phyloP scores from a whole-genome alignment of 2,329 filamentous ascomycete species.

The Nothomitra cinnamomea region DNA sequence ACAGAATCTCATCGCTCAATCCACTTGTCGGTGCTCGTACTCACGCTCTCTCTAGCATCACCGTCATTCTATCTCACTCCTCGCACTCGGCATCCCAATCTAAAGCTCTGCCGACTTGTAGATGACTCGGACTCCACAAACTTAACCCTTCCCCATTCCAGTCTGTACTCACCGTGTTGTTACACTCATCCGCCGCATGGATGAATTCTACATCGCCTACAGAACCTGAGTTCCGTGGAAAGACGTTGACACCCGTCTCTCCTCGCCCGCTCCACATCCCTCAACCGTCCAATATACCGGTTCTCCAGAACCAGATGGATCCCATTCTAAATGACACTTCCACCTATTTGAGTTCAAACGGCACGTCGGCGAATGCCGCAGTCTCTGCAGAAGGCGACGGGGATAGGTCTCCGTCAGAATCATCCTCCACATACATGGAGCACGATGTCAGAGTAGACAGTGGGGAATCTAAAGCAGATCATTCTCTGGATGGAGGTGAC shows the following conservation, averaged over 20 bases:
- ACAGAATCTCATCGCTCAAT: no score
- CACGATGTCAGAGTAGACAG: background rate
- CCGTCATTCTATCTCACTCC: background rate
- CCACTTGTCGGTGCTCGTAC: background rate
- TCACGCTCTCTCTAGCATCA: background rate
- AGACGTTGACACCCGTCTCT: constrained; percentile 51
- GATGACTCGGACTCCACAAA: constrained; percentile 15
- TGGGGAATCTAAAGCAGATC: background rate
- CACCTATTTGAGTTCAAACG: constrained; percentile 32
- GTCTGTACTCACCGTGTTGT: constrained; percentile 9
- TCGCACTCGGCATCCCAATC: constrained; percentile 6
- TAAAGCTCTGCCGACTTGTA: constrained; percentile 10
- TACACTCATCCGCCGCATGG: background rate
- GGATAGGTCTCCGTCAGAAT: background rate
- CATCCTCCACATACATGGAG: constrained; percentile 2
- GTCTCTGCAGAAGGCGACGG: background rate
- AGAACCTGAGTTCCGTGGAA: constrained; percentile 42
- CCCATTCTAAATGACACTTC: constrained; percentile 51
- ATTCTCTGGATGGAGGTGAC: constrained; percentile 4
- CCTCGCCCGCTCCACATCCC: constrained; percentile 52
- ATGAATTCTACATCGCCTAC: constrained; percentile 16
- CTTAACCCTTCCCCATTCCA: constrained; percentile 11
- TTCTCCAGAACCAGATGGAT: constrained; percentile 56
- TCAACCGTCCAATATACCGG: constrained; percentile 50
- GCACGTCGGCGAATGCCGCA: background rate